A percentile compares a stretch with the other conserved stretches of the same genome.
These are phyloP conservation scores for Pseudogymnoascus sp. DNA, from an alignment of 2,329 filamentous ascomycete genomes.

Conservation along the genomic window DNA sequence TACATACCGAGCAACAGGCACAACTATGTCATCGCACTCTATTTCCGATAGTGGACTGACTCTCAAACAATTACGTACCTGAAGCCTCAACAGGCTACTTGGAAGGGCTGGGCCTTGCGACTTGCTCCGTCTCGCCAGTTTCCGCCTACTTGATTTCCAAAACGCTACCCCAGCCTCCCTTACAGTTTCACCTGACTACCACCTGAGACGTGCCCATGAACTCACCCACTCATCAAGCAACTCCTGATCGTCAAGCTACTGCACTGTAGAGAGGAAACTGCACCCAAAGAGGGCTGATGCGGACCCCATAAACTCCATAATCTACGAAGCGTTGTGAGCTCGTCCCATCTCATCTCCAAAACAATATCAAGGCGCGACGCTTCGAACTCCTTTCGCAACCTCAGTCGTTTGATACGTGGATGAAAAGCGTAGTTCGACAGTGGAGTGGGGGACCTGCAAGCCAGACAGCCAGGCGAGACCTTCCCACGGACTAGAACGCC, in stretches of 20 bases:
- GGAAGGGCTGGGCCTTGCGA: background rate
- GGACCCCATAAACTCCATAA: background rate
- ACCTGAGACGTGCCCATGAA: conserved; percentile 2
- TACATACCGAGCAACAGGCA: background rate
- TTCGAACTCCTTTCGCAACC: background rate
- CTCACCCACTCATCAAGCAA: background rate
- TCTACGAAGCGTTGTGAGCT: background rate
- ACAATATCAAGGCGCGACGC: background rate
- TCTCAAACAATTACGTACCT: conserved; percentile 1
- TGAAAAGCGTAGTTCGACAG: background rate
- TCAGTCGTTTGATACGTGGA: background rate
- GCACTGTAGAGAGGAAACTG: background rate
- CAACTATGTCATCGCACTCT: conserved; percentile 4
- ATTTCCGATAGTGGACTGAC: background rate
- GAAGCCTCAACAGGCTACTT: background rate
- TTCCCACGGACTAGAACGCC: background rate
- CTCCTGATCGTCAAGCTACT: conserved; percentile 3
- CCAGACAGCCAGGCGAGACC: background rate
- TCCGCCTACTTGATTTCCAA: background rate
- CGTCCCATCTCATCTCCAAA: conserved; percentile 3
- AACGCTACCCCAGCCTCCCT: background rate
- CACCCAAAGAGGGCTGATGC: background rate
- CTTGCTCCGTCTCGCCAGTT: background rate
- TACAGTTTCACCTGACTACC: background rate
- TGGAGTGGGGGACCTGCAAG: background rate